These are phyloP conservation scores for Thalassiosira livingstoniorum DNA, from an alignment of 352 stramenopile species.

Conservation along the genomic window DNA sequence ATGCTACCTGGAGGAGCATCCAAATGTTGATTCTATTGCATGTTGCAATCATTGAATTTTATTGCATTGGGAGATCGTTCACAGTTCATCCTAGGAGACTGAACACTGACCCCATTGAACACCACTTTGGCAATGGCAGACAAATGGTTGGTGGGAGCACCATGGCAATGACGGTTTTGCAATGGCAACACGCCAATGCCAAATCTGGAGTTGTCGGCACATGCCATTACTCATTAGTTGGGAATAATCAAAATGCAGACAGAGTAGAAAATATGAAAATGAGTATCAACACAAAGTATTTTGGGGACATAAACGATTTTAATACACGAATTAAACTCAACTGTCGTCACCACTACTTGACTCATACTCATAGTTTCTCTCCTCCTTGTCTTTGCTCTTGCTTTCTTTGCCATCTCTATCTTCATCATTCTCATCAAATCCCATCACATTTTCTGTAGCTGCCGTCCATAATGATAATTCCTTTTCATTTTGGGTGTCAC, in stretches of 20 bases:
- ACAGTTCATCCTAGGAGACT: conserved; percentile 12
- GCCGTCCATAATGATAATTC: not conserved
- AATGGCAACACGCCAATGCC: conserved; percentile 18
- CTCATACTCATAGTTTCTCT: too few relatives aligned
- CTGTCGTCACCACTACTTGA: too few relatives aligned
- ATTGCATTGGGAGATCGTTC: conserved; percentile 8
- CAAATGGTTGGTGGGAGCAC: conserved; percentile 35
- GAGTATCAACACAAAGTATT: too few relatives aligned
- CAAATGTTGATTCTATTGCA: conserved; percentile 25
- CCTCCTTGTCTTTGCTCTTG: not conserved
- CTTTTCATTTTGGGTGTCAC: too few relatives aligned
- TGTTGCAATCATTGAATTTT: conserved; percentile 25
- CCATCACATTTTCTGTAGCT: not conserved
- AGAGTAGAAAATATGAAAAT: too few relatives aligned
- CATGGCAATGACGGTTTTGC: conserved; percentile 10
- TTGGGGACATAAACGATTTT: too few relatives aligned
- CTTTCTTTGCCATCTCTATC: conserved; percentile 4
- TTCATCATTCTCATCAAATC: conserved; percentile 14
- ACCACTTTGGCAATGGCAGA: conserved; percentile 27
- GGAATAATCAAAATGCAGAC: conserved; percentile 17
- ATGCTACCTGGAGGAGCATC: conserved; percentile 17
- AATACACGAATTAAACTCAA: too few relatives aligned
- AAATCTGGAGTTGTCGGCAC: conserved; percentile 12
- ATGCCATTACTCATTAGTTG: conserved; percentile 12
- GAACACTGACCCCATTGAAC: conserved; percentile 23